Percentiles rank a stretch among this genome's conserved stretches.
These are phyloP conservation scores for Ambrosiella cleistominuta DNA, from an alignment of 2,329 filamentous ascomycete genomes.

Conservation along the genomic window DNA sequence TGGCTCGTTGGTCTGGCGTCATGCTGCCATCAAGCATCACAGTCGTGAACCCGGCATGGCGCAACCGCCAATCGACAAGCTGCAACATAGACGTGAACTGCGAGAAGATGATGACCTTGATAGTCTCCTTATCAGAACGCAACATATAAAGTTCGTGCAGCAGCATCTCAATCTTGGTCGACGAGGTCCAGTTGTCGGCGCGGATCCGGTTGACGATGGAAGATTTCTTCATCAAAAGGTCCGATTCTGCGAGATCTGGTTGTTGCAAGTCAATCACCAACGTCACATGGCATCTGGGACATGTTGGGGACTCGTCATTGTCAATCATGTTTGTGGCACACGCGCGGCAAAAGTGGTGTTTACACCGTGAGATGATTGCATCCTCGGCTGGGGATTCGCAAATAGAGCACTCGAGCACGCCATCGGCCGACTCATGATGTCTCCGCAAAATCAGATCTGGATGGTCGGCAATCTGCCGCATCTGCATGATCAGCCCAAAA, in stretches of 20 bases:
- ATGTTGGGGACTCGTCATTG: conserved; percentile 61
- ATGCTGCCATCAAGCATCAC: conserved; percentile 97
- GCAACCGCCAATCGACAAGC: conserved; percentile 89
- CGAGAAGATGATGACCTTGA: conserved; percentile 95
- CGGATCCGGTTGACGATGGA: conserved; percentile 98
- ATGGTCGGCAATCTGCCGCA: conserved; percentile 94
- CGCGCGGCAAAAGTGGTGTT: conserved; percentile 49
- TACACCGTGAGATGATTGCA: conserved; percentile 78
- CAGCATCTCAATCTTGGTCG: conserved; percentile 92
- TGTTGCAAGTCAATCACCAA: conserved; percentile 87
- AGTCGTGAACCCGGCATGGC: conserved; percentile 90
- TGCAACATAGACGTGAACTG: conserved; percentile 97
- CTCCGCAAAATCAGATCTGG: conserved; percentile 75
- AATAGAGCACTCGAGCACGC: conserved; percentile 79
- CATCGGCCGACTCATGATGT: conserved; percentile 67
- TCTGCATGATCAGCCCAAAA: conserved; percentile 97
- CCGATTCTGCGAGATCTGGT: conserved; percentile 80
- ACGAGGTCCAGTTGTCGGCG: conserved; percentile 97
- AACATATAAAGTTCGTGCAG: conserved; percentile 88
- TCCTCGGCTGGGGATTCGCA: conserved; percentile 95
- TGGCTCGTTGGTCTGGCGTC: conserved; percentile 84
- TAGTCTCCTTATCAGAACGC: conserved; percentile 76
- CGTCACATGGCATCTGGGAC: conserved; percentile 79
- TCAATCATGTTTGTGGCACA: conserved; percentile 41
- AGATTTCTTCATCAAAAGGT: conserved; percentile 63